Evolutionary conservation across 352 stramenopile genomes (phyloP).

Genomic region (Globisporangium radiosum): DNA sequence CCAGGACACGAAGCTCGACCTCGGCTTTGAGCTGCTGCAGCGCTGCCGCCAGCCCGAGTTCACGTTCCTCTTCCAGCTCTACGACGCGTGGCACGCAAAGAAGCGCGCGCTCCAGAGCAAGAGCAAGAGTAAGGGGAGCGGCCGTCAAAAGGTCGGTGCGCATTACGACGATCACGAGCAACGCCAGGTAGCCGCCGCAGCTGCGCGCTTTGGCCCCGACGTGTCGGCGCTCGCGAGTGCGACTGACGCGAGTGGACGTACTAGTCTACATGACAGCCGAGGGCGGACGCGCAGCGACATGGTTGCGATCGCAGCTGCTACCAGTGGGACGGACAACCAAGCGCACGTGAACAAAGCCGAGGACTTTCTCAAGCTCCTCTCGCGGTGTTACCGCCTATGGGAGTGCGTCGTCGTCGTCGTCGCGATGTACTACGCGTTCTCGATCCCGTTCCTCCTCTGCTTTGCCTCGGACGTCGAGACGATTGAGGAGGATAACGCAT

Average conservation of each 20-base stretch:
- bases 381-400: conserved; percentile 47
- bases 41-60: conserved; percentile 50
- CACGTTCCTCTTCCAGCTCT: conserved; percentile 42
- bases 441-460: conserved; percentile 51
- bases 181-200: neutral
- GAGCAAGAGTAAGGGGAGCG: too few species aligned
- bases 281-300: too few species aligned
- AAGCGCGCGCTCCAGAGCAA: conserved; percentile 3
- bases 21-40: conserved; percentile 47
- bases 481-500: neutral
- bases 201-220: neutral
- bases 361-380: conserved; percentile 47
- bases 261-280: neutral
- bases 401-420: conserved; percentile 42
- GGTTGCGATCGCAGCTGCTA: too few species aligned
- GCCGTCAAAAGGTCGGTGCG: conserved; percentile 4
- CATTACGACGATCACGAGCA: too few species aligned
- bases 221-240: neutral
- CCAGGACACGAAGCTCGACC: conserved; percentile 43
- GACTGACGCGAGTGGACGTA: neutral
- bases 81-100: conserved; percentile 28
- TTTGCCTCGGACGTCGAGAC: conserved; percentile 39
- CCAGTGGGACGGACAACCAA: neutral
- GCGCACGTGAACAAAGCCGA: conserved; percentile 20
- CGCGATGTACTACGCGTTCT: conserved; percentile 48